phyloP scores from a whole-genome alignment of 139 green algal genomes.

The Axilococcus clingmanii region DNA sequence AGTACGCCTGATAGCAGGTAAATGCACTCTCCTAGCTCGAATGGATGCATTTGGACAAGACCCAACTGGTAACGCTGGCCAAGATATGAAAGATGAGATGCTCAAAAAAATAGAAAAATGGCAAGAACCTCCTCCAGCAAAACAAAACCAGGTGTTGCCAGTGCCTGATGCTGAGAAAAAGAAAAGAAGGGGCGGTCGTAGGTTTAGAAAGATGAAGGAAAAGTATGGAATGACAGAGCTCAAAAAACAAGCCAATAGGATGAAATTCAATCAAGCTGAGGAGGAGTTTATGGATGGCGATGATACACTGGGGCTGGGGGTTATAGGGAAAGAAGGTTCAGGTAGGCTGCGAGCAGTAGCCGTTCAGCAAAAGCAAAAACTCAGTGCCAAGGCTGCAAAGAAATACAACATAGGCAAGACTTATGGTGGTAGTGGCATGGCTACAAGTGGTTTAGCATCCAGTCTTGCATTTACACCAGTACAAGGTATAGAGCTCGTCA shows the following conservation, averaged over 20 bases:
- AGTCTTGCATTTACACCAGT: slow-evolving; percentile 93
- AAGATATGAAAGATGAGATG: slow-evolving; percentile 65
- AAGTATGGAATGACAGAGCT: slow-evolving; percentile 75
- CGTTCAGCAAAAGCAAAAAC: slow-evolving; percentile 68
- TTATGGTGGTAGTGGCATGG: slow-evolving; percentile 31
- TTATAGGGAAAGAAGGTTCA: slow-evolving; percentile 78
- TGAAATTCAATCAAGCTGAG: slow-evolving; percentile 87
- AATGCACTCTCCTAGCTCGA: slow-evolving; percentile 85
- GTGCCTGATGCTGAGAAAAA: slow-evolving; percentile 80
- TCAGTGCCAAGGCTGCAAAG: slow-evolving; percentile 61
- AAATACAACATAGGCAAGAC: slow-evolving; percentile 37
- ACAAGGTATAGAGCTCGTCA: slow-evolving; percentile 89
- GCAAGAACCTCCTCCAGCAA: slow-evolving; percentile 93
- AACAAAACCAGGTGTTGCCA: slow-evolving; percentile 73
- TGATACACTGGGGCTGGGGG: slow-evolving; percentile 75
- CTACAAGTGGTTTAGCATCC: slow-evolving; percentile 66
- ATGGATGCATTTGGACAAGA: slow-evolving; percentile 79
- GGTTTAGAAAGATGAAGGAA: slow-evolving; percentile 92
- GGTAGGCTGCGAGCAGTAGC: slow-evolving; percentile 57
- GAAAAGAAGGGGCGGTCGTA: slow-evolving; percentile 78
- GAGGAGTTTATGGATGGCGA: slow-evolving; percentile 90
- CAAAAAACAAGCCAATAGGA: slow-evolving; percentile 86
- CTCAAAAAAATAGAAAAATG: slow-evolving; percentile 93
- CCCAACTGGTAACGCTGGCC: slow-evolving; percentile 18
- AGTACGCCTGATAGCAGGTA: slow-evolving; percentile 68